Conservation (phyloP, 2,329 filamentous ascomycete species). For the Paecilomyces dactylethromorphus region DNA sequence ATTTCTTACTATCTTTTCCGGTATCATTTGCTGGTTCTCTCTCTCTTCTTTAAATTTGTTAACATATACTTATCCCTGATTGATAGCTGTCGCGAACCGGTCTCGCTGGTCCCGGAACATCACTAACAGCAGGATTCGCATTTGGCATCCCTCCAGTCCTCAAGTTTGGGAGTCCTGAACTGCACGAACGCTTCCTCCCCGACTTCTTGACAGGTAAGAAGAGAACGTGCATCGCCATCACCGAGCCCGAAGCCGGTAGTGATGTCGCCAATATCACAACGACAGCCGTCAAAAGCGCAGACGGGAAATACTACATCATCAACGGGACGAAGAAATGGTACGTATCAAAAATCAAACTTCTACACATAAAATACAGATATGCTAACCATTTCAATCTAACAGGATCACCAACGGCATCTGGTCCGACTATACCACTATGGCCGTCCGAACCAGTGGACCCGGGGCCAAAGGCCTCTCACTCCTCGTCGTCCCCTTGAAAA, state of each 20-base stretch:
- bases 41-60: neutral
- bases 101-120: slow-evolving; percentile 55
- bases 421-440: slow-evolving; percentile 63
- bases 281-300: slow-evolving; percentile 54
- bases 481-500: slow-evolving; percentile 64
- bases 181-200: slow-evolving; percentile 62
- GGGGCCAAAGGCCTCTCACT: slow-evolving; percentile 59
- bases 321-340: slow-evolving; percentile 74
- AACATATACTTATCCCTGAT: neutral
- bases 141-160: slow-evolving; percentile 67
- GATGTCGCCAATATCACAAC: slow-evolving; percentile 70
- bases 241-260: slow-evolving; percentile 66
- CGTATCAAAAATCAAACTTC: slow-evolving; percentile 14
- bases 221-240: slow-evolving; percentile 69
- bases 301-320: slow-evolving; percentile 63
- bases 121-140: slow-evolving; percentile 64
- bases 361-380: neutral
- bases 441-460: slow-evolving; percentile 64
- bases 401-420: slow-evolving; percentile 67
- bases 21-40: neutral
- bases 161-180: slow-evolving; percentile 56
- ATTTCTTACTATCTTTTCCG: neutral
- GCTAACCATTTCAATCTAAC: slow-evolving; percentile 1
- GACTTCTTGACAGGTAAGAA: slow-evolving; percentile 61
- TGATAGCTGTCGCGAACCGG: slow-evolving; percentile 57